A percentile compares a stretch with the other conserved stretches of the same genome.
phyloP scores from a whole-genome alignment of 176 grass and related monocot species.

The Elymus sibiricus region DNA sequence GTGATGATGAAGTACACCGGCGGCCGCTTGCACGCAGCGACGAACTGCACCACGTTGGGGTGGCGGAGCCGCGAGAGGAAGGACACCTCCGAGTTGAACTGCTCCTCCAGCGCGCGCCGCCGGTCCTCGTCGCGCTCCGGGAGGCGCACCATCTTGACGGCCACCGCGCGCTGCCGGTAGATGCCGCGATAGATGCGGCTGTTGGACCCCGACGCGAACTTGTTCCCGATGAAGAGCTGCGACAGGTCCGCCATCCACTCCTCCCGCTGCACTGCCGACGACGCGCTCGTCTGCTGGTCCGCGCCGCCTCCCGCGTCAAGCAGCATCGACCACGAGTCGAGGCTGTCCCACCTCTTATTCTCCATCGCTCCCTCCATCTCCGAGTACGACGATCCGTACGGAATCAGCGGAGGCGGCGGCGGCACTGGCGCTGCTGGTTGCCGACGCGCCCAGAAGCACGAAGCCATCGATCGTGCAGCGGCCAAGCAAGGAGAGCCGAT shows the following conservation, averaged over 20 bases:
- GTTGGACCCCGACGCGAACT: conserved; percentile 64
- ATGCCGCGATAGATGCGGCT: conserved; percentile 62
- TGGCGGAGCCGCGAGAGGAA: conserved; percentile 61
- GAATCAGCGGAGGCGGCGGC: background rate
- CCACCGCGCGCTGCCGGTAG: conserved; percentile 61
- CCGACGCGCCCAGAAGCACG: conserved; percentile 23
- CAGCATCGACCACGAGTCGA: conserved; percentile 76
- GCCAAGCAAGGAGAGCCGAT: too few relatives aligned
- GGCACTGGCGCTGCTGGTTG: background rate
- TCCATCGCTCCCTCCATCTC: conserved; percentile 52
- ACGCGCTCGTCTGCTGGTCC: background rate
- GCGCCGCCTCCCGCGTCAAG: conserved; percentile 28
- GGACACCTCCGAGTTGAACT: conserved; percentile 69
- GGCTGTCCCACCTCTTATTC: conserved; percentile 62
- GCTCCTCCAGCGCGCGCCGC: conserved; percentile 41
- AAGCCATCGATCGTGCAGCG: conserved; percentile 39
- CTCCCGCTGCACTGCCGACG: conserved; percentile 20
- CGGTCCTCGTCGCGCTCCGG: conserved; percentile 57
- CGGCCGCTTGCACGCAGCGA: conserved; percentile 58
- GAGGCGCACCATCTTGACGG: conserved; percentile 63
- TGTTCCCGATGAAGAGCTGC: conserved; percentile 64
- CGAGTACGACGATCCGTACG: background rate
- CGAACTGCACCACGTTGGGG: conserved; percentile 61
- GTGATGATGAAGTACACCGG: conserved; percentile 69
- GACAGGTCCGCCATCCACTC: conserved; percentile 76